Evolutionary conservation across 169 alveolate species (phyloP).

Genomic region (Plasmodium yoelii): DNA sequence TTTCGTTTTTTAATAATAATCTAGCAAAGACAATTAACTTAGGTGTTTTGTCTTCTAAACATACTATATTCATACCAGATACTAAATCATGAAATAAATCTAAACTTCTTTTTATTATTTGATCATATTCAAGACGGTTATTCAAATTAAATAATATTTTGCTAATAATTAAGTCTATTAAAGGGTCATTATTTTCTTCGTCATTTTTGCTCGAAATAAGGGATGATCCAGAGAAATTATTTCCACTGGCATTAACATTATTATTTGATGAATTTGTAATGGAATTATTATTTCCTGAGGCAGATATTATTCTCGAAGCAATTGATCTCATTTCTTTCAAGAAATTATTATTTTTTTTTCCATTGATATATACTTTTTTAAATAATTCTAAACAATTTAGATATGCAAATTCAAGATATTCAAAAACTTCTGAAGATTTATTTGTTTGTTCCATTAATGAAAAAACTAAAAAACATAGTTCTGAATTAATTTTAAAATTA

Average conservation of each 20-base stretch:
- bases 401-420: constrained; percentile 88
- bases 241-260: constrained; percentile 18
- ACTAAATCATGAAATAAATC: constrained; percentile 92
- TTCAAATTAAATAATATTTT: constrained; percentile 89
- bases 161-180: constrained; percentile 53
- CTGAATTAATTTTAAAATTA: constrained; percentile 68
- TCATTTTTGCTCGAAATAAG: constrained; percentile 49
- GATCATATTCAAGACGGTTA: constrained; percentile 87
- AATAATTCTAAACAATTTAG: constrained; percentile 93
- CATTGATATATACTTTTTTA: constrained; percentile 93
- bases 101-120: constrained; percentile 91
- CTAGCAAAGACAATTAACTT: constrained; percentile 94
- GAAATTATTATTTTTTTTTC: constrained; percentile 91
- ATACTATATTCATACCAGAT: constrained; percentile 94
- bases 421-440: constrained; percentile 80
- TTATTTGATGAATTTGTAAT: constrained; percentile 12
- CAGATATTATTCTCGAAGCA: constrained; percentile 22
- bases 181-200: constrained; percentile 61
- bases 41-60: constrained; percentile 92
- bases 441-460: constrained; percentile 76
- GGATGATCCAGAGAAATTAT: constrained; percentile 33
- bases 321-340: constrained; percentile 74
- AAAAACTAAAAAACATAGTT: constrained; percentile 66
- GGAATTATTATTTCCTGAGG: constrained; percentile 4
- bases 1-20: constrained; percentile 91